Percentiles rank a stretch among this genome's conserved stretches.
phyloP scores from a whole-genome alignment of 192 early-diverging fungal species.

The Obelidium mucronatum region DNA sequence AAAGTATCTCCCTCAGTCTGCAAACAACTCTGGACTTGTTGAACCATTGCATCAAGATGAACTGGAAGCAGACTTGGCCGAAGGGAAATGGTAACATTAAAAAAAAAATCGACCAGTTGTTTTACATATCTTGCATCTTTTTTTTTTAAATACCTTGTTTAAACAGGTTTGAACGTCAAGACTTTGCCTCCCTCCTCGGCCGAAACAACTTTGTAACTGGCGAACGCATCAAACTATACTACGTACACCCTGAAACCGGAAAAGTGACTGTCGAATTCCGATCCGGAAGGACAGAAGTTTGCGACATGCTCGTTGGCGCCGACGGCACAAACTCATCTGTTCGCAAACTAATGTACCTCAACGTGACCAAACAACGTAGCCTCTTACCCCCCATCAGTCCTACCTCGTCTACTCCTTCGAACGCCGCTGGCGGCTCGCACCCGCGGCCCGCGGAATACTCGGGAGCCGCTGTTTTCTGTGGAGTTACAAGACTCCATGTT shows the following conservation, averaged over 20 bases:
- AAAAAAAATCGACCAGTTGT: neutral
- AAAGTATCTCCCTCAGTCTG: conserved; percentile 39
- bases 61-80: conserved; percentile 50
- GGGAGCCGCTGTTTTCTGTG: conserved; percentile 48
- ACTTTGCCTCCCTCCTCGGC: conserved; percentile 44
- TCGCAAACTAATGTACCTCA: conserved; percentile 44
- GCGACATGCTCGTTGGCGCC: conserved; percentile 54
- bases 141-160: conserved; percentile 1
- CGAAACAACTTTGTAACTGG: conserved; percentile 31
- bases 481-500: conserved; percentile 46
- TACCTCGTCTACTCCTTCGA: neutral
- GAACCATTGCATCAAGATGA: conserved; percentile 20
- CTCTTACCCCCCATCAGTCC: neutral
- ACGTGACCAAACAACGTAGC: neutral
- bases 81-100: conserved; percentile 32
- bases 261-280: conserved; percentile 48
- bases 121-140: neutral
- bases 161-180: conserved; percentile 49
- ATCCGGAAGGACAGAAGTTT: conserved; percentile 48
- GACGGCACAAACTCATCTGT: conserved; percentile 60
- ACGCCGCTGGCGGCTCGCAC: neutral
- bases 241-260: conserved; percentile 51
- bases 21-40: conserved; percentile 45
- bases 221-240: conserved; percentile 52
- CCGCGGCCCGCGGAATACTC: conserved; percentile 44